These are phyloP conservation scores for Erysimum cheiri DNA, from an alignment of 441 rosid genomes.

Conservation along the genomic window DNA sequence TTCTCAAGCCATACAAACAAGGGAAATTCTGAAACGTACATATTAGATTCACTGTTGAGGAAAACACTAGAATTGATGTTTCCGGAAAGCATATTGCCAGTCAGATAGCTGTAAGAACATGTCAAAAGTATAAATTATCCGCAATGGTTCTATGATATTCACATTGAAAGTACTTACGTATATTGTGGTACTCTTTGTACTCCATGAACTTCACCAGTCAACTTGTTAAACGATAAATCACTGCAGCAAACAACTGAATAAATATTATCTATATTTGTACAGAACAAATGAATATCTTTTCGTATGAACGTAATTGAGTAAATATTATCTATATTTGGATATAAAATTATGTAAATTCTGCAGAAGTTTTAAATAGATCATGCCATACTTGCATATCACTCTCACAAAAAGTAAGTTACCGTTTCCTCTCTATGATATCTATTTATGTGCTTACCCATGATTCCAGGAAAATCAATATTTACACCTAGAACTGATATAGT, in stretches of 20 bases:
- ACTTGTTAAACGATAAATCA: slow-evolving; percentile 3
- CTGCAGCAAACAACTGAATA: slow-evolving; percentile 17
- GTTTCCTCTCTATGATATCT: neutral
- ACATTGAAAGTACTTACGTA: slow-evolving; percentile 21
- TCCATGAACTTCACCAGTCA: slow-evolving; percentile 30
- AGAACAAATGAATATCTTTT: neutral
- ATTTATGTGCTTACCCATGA: neutral
- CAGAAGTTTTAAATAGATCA: too few relatives aligned
- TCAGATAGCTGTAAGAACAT: slow-evolving; percentile 56
- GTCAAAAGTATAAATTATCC: neutral
- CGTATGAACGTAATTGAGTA: neutral
- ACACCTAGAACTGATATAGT: neutral
- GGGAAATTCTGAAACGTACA: slow-evolving; percentile 13
- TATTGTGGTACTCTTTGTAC: neutral
- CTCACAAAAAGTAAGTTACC: neutral
- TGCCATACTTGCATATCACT: neutral
- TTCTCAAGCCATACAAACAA: slow-evolving; percentile 15
- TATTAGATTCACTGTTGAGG: slow-evolving; percentile 5
- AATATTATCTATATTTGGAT: neutral
- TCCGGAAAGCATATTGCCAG: slow-evolving; percentile 66
- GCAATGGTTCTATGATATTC: neutral
- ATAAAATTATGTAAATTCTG: neutral
- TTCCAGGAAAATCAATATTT: neutral
- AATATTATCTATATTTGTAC: neutral
- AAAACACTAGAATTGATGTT: slow-evolving; percentile 53